Conservation (phyloP, 2,329 filamentous ascomycete genomes). For the Talaromyces sp. region DNA sequence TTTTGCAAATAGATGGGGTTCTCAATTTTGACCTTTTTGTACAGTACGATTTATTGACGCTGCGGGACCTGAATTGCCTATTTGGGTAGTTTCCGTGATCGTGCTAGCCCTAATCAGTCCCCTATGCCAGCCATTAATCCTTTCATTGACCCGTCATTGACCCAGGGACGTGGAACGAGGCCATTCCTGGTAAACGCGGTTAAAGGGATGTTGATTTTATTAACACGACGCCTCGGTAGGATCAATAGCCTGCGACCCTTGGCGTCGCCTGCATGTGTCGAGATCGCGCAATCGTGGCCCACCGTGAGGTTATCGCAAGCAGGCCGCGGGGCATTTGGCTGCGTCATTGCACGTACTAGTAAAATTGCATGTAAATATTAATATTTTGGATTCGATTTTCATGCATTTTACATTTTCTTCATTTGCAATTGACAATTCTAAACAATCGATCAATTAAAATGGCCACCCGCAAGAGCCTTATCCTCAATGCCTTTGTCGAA, state of each 20-base stretch:
- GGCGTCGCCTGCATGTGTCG: not conserved
- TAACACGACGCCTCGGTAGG: not conserved
- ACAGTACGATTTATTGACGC: too few species aligned
- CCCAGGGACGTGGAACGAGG: not conserved
- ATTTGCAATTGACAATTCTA: not conserved
- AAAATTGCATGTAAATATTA: not conserved
- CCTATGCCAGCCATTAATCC: not conserved
- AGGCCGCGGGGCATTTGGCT: not conserved
- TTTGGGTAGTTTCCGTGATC: not conserved
- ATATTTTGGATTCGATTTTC: not conserved
- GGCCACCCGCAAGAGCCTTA: slow-evolving; percentile 40
- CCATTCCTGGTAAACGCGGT: not conserved
- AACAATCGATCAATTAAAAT: slow-evolving; percentile 9
- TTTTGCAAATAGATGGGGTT: not conserved
- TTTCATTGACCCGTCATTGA: too few species aligned
- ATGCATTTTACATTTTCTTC: not conserved
- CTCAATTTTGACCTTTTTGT: not conserved
- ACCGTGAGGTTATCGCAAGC: slow-evolving; percentile 30
- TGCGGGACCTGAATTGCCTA: not conserved
- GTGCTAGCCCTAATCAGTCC: not conserved
- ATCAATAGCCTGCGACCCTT: not conserved
- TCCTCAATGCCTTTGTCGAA: slow-evolving; percentile 50
- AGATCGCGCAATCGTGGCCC: slow-evolving; percentile 32
- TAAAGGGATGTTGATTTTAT: not conserved
- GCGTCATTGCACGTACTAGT: not conserved